These are phyloP conservation scores for Aspergillus costaricaensis DNA, from an alignment of 2,329 filamentous ascomycete genomes.

Conservation along the genomic window DNA sequence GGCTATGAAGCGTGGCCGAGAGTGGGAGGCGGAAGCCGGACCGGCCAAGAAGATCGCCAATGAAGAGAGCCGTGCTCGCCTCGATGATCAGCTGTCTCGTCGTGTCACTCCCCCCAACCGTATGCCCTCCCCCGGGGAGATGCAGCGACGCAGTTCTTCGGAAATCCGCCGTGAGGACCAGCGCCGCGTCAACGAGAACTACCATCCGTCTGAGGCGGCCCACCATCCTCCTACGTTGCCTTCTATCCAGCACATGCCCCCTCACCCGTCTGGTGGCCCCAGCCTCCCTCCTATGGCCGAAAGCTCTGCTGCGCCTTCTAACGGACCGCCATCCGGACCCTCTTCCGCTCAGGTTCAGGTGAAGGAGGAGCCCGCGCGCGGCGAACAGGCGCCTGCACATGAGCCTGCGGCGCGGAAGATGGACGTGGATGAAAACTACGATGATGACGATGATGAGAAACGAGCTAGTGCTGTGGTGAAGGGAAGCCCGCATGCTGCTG, in stretches of 20 bases:
- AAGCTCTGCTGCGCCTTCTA: constrained; percentile 40
- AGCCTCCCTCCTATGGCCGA: constrained; percentile 61
- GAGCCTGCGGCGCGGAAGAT: constrained; percentile 93
- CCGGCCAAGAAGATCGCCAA: constrained; percentile 79
- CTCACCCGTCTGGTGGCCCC: constrained; percentile 51
- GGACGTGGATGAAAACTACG: constrained; percentile 96
- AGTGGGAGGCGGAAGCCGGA: constrained; percentile 83
- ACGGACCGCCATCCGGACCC: constrained; percentile 44
- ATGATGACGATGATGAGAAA: constrained; percentile 88
- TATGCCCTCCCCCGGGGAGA: constrained; percentile 66
- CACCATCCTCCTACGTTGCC: constrained; percentile 72
- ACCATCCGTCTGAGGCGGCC: constrained; percentile 89
- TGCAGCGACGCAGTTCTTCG: constrained; percentile 76
- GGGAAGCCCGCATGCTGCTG: constrained; percentile 38
- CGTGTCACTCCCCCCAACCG: constrained; percentile 62
- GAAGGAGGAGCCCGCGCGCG: constrained; percentile 57
- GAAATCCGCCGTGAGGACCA: constrained; percentile 68
- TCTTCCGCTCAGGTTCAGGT: constrained; percentile 54
- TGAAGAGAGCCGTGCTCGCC: constrained; percentile 81
- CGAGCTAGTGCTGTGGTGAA: constrained; percentile 38
- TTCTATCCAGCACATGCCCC: constrained; percentile 50
- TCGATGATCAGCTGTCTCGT: constrained; percentile 81
- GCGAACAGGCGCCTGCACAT: constrained; percentile 56
- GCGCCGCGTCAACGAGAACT: constrained; percentile 73
- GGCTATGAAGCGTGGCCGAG: constrained; percentile 78